A percentile compares a stretch with the other conserved stretches of the same genome.
These are phyloP conservation scores for Dictyostelium intermedium DNA, from an alignment of 78 protist species.

Conservation along the genomic window DNA sequence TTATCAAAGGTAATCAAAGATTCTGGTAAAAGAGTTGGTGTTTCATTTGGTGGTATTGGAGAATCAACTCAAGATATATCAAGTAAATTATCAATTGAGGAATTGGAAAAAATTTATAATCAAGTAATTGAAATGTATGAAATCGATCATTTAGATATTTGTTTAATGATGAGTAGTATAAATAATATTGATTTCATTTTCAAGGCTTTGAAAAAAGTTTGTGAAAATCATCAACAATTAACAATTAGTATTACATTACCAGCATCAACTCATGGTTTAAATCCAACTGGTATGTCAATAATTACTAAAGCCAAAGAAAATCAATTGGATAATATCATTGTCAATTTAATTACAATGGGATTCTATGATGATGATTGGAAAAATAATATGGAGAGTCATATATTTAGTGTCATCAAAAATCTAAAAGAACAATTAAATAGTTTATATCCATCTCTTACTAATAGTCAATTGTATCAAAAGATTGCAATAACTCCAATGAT, in stretches of 20 bases:
- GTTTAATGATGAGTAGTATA: constrained; percentile 1
- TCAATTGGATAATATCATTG: neutral
- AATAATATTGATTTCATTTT: neutral
- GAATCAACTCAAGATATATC: neutral
- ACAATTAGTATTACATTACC: neutral
- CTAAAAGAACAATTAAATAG: neutral
- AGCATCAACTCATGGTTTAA: neutral
- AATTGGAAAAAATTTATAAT: neutral
- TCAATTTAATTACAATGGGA: neutral
- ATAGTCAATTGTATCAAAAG: neutral
- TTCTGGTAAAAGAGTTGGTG: neutral
- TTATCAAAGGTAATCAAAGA: neutral
- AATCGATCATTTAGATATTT: neutral
- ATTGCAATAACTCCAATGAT: constrained; percentile 17
- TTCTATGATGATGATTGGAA: neutral
- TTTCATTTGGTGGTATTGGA: neutral
- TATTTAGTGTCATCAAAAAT: neutral
- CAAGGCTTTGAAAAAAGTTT: neutral
- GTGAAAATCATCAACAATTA: neutral
- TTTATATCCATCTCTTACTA: neutral
- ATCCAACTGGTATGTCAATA: neutral
- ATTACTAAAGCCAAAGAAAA: neutral
- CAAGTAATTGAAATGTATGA: neutral
- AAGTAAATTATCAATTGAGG: neutral
- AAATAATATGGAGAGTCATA: neutral